A percentile compares a stretch with the other conserved stretches of the same genome.
phyloP scores from a whole-genome alignment of 2,329 filamentous ascomycete genomes.

The Ascosphaera apis region DNA sequence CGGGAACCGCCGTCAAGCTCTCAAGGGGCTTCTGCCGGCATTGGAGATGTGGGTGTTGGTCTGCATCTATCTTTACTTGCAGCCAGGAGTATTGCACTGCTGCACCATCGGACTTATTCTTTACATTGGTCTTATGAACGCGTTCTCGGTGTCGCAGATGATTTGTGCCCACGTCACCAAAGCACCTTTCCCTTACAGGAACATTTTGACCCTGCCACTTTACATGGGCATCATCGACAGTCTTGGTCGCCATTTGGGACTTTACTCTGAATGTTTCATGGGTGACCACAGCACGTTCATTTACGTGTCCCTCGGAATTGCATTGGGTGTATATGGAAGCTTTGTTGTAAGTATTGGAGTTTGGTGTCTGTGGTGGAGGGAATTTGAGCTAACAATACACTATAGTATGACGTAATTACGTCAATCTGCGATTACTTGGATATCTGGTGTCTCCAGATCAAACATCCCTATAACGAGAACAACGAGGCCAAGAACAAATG shows the following conservation, averaged over 20 bases:
- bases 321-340: conserved; percentile 81
- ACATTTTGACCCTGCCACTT: conserved; percentile 60
- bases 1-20: conserved; percentile 8
- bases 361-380: background rate
- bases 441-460: conserved; percentile 96
- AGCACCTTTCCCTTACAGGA: conserved; percentile 71
- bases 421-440: conserved; percentile 96
- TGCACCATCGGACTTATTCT: conserved; percentile 78
- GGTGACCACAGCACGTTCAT: conserved; percentile 70
- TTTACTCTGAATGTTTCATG: conserved; percentile 59
- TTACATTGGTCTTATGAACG: conserved; percentile 75
- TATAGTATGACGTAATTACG: conserved; percentile 65
- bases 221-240: conserved; percentile 60
- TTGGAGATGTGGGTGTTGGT: conserved; percentile 56
- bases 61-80: conserved; percentile 56
- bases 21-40: conserved; percentile 67
- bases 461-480: conserved; percentile 39
- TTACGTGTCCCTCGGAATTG: conserved; percentile 66
- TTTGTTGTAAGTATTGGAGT: conserved; percentile 43
- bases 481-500: conserved; percentile 1
- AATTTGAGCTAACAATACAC: background rate
- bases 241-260: conserved; percentile 42
- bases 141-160: conserved; percentile 86
- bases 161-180: conserved; percentile 86
- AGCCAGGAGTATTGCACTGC: conserved; percentile 58